A percentile compares a stretch with the other conserved stretches of the same genome.
Conservation (phyloP, 306 rosid genomes). For the Mimosa pudica region DNA sequence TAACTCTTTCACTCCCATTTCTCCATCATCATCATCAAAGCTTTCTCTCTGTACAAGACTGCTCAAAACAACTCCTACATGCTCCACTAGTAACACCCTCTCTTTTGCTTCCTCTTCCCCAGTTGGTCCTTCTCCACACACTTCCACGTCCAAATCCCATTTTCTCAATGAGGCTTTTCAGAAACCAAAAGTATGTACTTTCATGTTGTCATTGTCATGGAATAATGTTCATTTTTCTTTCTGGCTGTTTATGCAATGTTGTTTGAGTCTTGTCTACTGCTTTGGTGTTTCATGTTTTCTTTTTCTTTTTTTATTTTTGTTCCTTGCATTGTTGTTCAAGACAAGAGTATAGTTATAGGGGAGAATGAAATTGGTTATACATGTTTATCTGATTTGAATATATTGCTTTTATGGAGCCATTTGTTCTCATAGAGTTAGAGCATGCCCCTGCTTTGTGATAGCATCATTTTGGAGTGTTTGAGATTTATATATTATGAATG, state of each 20-base stretch:
- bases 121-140: constrained; percentile 31
- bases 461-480: constrained; percentile 1
- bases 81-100: constrained; percentile 35
- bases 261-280: not conserved
- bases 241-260: not conserved
- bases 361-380: not conserved
- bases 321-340: not conserved
- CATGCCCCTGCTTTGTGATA: not conserved
- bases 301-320: not conserved
- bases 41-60: constrained; percentile 34
- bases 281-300: not conserved
- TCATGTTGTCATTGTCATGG: not conserved
- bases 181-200: constrained; percentile 57
- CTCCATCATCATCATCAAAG: constrained; percentile 28
- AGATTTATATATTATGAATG: not conserved
- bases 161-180: constrained; percentile 35
- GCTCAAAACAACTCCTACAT: constrained; percentile 37
- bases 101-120: constrained; percentile 36
- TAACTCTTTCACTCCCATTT: constrained; percentile 43
- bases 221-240: not conserved
- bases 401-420: not conserved
- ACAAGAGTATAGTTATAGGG: not conserved
- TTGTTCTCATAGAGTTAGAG: not conserved
- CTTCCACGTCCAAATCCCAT: constrained; percentile 36
- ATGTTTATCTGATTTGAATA: not conserved